These are phyloP conservation scores for Prunus salicina DNA, from an alignment of 306 rosid species.

Conservation along the genomic window DNA sequence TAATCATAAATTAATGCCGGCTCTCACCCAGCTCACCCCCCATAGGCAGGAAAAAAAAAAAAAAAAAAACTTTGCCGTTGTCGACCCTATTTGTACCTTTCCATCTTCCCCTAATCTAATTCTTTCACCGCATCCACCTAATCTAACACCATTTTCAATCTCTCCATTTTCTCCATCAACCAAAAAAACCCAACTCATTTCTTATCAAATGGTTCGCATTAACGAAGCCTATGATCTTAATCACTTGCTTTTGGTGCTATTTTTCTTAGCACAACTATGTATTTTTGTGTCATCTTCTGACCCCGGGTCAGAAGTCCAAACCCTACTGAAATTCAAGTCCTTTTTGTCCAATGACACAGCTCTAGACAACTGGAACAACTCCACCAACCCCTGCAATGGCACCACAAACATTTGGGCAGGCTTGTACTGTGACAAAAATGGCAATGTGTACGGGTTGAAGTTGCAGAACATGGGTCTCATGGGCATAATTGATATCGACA, in stretches of 20 bases:
- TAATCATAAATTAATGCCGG: slow-evolving; percentile 37
- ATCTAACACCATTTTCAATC: neutral
- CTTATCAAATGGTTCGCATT: neutral
- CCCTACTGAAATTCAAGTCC: slow-evolving; percentile 50
- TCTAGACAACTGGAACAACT: slow-evolving; percentile 36
- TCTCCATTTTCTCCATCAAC: neutral
- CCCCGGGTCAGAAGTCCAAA: slow-evolving; percentile 13
- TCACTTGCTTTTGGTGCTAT: slow-evolving; percentile 22
- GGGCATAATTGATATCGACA: slow-evolving; percentile 48
- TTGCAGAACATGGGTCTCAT: slow-evolving; percentile 59
- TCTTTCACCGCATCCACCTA: neutral
- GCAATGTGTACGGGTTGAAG: slow-evolving; percentile 25
- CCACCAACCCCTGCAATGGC: slow-evolving; percentile 30
- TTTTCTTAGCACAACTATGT: neutral
- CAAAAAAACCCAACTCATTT: neutral
- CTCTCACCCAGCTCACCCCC: slow-evolving; percentile 52
- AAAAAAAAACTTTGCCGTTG: slow-evolving; percentile 40
- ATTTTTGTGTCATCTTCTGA: slow-evolving; percentile 18
- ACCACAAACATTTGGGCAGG: slow-evolving; percentile 43
- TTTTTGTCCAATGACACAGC: slow-evolving; percentile 39
- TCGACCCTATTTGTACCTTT: slow-evolving; percentile 13
- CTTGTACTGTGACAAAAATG: slow-evolving; percentile 31
- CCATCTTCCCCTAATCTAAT: neutral
- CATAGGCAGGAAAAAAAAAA: neutral
- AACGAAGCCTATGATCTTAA: neutral